Evolutionary conservation across 208 protist genomes (phyloP).

Genomic region (Leishmania mexicana): DNA sequence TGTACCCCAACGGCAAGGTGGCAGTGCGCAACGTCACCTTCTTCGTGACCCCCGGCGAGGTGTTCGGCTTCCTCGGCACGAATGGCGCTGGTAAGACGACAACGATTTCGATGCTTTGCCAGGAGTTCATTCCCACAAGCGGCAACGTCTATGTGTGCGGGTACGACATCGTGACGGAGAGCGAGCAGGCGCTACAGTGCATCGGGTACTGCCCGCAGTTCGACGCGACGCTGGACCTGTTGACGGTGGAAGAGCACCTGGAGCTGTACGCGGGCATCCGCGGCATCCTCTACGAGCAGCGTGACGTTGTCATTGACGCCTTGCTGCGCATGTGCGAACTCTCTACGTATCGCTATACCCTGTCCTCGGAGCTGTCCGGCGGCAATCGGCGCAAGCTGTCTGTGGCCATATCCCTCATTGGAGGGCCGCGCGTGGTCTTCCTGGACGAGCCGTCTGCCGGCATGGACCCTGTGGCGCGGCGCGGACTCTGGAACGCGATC

Average conservation of each 20-base stretch:
- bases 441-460: conserved; percentile 74
- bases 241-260: conserved; percentile 95
- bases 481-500: conserved; percentile 71
- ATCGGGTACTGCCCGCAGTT: conserved; percentile 97
- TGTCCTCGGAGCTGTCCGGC: conserved; percentile 38
- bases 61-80: conserved; percentile 90
- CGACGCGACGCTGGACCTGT: conserved; percentile 90
- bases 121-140: conserved; percentile 70
- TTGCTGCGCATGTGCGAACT: conserved; percentile 41
- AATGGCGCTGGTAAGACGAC: conserved; percentile 93
- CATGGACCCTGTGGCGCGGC: conserved; percentile 65
- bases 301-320: conserved; percentile 29
- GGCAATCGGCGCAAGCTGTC: conserved; percentile 79
- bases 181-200: conserved; percentile 41
- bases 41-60: conserved; percentile 70
- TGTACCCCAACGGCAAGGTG: conserved; percentile 49
- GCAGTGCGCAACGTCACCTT: conserved; percentile 80
- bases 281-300: conserved; percentile 33
- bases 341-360: conserved; percentile 28
- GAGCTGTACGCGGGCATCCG: conserved; percentile 38
- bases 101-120: conserved; percentile 82
- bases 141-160: conserved; percentile 56
- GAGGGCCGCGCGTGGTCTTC: conserved; percentile 52
- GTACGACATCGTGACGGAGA: conserved; percentile 50
- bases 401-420: conserved; percentile 63